A percentile compares a stretch with the other conserved stretches of the same genome.
phyloP scores from a whole-genome alignment of 2,329 filamentous ascomycete species.

The Cytospora mali region DNA sequence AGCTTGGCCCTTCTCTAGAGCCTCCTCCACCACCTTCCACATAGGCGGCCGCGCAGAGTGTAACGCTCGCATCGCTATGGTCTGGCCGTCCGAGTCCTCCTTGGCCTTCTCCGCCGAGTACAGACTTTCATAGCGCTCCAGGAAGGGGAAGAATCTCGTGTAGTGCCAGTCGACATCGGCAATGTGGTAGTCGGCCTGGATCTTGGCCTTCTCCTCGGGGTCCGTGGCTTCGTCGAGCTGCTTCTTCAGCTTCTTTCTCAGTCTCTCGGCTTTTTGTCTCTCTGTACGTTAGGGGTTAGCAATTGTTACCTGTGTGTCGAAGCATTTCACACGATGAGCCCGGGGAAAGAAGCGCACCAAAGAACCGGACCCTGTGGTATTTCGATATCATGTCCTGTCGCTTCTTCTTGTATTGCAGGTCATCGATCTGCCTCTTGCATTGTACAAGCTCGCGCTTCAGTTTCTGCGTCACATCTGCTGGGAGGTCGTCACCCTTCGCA shows the following conservation, averaged over 20 bases:
- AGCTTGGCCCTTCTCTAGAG: slow-evolving; percentile 58
- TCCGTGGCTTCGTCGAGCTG: slow-evolving; percentile 56
- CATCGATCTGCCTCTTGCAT: slow-evolving; percentile 64
- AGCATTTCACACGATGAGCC: neutral
- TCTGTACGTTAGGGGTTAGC: slow-evolving; percentile 48
- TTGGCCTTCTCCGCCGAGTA: slow-evolving; percentile 46
- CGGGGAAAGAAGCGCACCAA: slow-evolving; percentile 56
- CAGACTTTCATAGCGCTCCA: slow-evolving; percentile 69
- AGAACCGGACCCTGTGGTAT: slow-evolving; percentile 85
- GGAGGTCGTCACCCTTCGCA: slow-evolving; percentile 61
- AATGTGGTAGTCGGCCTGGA: slow-evolving; percentile 64
- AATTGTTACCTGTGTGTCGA: neutral
- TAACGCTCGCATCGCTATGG: slow-evolving; percentile 47
- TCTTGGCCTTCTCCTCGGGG: slow-evolving; percentile 51
- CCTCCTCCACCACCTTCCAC: slow-evolving; percentile 68
- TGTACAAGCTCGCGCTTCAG: slow-evolving; percentile 72
- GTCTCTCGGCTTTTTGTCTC: slow-evolving; percentile 70
- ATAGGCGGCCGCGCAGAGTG: slow-evolving; percentile 58
- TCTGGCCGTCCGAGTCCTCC: slow-evolving; percentile 40
- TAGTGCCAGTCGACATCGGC: slow-evolving; percentile 78
- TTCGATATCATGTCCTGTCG: slow-evolving; percentile 72
- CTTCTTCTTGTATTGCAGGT: slow-evolving; percentile 61
- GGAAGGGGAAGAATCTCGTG: slow-evolving; percentile 70
- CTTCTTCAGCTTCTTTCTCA: slow-evolving; percentile 66
- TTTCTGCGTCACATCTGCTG: slow-evolving; percentile 68